Evolutionary conservation across 2,329 filamentous ascomycete genomes (phyloP), one percentile per base, ranked within the genome.

Genomic region (Botrytis byssoidea): DNA sequence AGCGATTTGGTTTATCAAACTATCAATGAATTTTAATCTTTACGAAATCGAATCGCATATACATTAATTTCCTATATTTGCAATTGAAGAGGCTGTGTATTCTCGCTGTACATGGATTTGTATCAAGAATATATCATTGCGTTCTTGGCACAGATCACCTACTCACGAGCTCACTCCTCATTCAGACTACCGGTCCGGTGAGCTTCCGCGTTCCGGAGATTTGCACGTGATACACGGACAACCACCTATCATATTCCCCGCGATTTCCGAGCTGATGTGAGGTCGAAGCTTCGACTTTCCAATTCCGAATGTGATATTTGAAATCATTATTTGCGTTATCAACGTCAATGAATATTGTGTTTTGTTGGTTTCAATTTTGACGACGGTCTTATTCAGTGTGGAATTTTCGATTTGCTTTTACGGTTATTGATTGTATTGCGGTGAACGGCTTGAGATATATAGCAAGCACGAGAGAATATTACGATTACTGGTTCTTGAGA

Each of bases 121-220:
- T 63, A 16, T 63, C 29, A n/a, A 63, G 25, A 63, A 25, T 40
- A 35, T n/a, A 63, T 63, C 59, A 37, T 61, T 61, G 59, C 59
- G 29, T 37, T 61, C 59, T 61, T 61, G 59, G 59, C 59, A 61
- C 10, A 7, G 20, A 61, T 61, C 59, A 61, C 18, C 35, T 37
- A 35, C n/a, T 35, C 29, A 59, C 16, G n/a, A n/a, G 14, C 51
- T 25, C 48, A 7, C 25, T 29, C n/a, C 14, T 25, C 51, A 8
- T 37, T 37, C 42, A 61, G 16, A 35, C 16, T 32, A 22, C 29
- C 29, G 57, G 57, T 25, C 57, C 18, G 57, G 57, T 25, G n/a
- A 57, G 51, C 51, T 57, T 57, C 32, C 57, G 59, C 32, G 18
- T 44, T 1, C 4, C 40, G 40, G 40, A 42, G 40, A 44, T 46